phyloP scores from a whole-genome alignment of 1,139 yeast genomes.

The Yamadazyma dendronema region DNA sequence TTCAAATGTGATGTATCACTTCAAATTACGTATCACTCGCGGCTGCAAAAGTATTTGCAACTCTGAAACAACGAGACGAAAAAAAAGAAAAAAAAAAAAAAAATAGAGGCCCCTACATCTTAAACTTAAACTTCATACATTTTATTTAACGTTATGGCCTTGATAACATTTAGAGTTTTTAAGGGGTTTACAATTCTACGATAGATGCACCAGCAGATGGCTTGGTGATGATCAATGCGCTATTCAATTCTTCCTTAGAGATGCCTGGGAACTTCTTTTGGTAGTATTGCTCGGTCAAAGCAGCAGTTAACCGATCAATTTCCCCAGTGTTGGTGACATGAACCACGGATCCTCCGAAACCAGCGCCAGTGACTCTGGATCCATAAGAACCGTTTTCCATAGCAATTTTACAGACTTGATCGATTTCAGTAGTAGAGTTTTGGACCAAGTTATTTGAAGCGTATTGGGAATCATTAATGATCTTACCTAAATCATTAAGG shows the following conservation, averaged over 20 bases:
- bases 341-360: constrained; percentile 75
- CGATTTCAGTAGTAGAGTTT: constrained; percentile 57
- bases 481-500: constrained; percentile 44
- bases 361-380: constrained; percentile 78
- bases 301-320: constrained; percentile 42
- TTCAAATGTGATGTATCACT: constrained; percentile 1
- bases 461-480: constrained; percentile 60
- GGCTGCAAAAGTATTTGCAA: not conserved
- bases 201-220: constrained; percentile 63
- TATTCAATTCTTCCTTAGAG: constrained; percentile 40
- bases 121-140: too few species aligned
- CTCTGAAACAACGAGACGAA: not conserved
- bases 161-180: too few species aligned
- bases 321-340: constrained; percentile 55
- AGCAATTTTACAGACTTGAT: constrained; percentile 56
- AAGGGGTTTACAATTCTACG: constrained; percentile 15
- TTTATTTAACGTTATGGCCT: too few species aligned
- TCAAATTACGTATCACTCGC: not conserved
- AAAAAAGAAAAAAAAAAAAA: too few species aligned
- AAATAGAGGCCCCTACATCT: too few species aligned
- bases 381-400: constrained; percentile 58
- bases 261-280: constrained; percentile 47
- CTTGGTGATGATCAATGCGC: constrained; percentile 55
- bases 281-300: constrained; percentile 52
- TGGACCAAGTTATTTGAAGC: constrained; percentile 46